Evolutionary conservation across 2,329 filamentous ascomycete species (phyloP), one percentile per base, ranked within the genome.

Genomic region (Cytospora schulzeri): DNA sequence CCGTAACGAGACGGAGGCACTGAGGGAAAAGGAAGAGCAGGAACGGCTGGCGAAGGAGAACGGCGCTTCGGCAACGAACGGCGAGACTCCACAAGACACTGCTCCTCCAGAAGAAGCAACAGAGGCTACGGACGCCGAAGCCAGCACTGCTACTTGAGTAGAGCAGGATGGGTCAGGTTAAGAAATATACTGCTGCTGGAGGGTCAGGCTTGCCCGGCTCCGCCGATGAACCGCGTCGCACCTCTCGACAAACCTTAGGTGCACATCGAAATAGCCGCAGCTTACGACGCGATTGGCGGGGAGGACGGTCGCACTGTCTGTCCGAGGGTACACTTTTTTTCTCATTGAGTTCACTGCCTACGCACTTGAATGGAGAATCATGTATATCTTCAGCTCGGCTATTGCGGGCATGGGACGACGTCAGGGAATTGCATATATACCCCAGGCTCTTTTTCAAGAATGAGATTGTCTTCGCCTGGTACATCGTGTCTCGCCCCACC

Each of bases 1-100:
- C 75, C 86, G 95, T 66, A 82, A 83, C 72, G 93, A 98, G 81
- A 99, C 95, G 0, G 92, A 97, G 75, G 86, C 85, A 3, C 74
- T 94, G 33, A 83, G 88, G 57, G 83, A 87, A 68, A 83, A 83
- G 80, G 93, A 90, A 76, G 94, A 97, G 77, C 89, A 92, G 70
- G 92, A 96, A 50, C 81, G 86, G 26, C 66, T 88, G 69, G 72
- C 73, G 26, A 68, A 71, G 15, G 59, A 74, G 29, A 72, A 77
- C 58, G 77, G 73, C 19, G 22, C 67, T 28, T 66, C 70, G 15
- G 52, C 67, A 14, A 64, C 68, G 26, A 63, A 41, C 50, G 64
- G 35, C 31, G 65, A 65, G 12, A 53, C 70, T 19, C 61, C 69
- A 48, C 70, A 66, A 12, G 67, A 45, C 17, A 54, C 38, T 26